These are phyloP conservation scores for Aspergillus diversus DNA, from an alignment of 495 filamentous ascomycete species.

Conservation along the genomic window DNA sequence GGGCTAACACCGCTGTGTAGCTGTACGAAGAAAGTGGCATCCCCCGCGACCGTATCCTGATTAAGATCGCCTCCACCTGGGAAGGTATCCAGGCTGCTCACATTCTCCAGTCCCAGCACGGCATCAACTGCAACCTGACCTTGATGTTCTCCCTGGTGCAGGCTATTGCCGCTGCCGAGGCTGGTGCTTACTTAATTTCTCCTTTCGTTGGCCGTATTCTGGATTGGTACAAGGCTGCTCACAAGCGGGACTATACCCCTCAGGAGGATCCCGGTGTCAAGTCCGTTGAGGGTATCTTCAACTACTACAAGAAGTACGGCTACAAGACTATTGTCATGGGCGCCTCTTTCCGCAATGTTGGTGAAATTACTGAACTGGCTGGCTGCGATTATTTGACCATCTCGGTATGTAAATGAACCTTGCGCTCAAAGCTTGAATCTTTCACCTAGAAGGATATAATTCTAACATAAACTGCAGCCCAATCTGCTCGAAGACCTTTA, in stretches of 20 bases:
- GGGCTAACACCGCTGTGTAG: slow-evolving; percentile 46
- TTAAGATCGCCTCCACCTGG: slow-evolving; percentile 66
- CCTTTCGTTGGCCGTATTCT: slow-evolving; percentile 99
- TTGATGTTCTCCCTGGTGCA: slow-evolving; percentile 98
- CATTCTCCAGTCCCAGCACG: slow-evolving; percentile 89
- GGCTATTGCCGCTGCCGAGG: slow-evolving; percentile 95
- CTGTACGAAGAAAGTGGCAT: slow-evolving; percentile 93
- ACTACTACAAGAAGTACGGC: slow-evolving; percentile 99
- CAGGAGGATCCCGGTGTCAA: slow-evolving; percentile 96
- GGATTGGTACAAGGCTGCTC: slow-evolving; percentile 97
- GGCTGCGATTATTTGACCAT: slow-evolving; percentile 99
- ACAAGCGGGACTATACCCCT: slow-evolving; percentile 87
- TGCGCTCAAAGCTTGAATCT: no score
- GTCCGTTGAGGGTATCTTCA: slow-evolving; percentile 94
- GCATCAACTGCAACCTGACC: slow-evolving; percentile 97
- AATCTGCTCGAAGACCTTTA: slow-evolving; percentile 91
- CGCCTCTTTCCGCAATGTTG: slow-evolving; percentile 92
- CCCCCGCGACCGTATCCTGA: slow-evolving; percentile 82
- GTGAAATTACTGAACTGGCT: slow-evolving; percentile 97
- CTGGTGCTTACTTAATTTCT: slow-evolving; percentile 97
- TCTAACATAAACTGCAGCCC: slow-evolving; percentile 54
- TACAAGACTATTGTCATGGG: slow-evolving; percentile 99
- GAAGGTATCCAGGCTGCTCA: slow-evolving; percentile 98
- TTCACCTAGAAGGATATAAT: no score
- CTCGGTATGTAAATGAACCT: slow-evolving; percentile 61